These are phyloP conservation scores for Mucor velutinosus DNA, from an alignment of 371 early-diverging fungal genomes.

Conservation along the genomic window DNA sequence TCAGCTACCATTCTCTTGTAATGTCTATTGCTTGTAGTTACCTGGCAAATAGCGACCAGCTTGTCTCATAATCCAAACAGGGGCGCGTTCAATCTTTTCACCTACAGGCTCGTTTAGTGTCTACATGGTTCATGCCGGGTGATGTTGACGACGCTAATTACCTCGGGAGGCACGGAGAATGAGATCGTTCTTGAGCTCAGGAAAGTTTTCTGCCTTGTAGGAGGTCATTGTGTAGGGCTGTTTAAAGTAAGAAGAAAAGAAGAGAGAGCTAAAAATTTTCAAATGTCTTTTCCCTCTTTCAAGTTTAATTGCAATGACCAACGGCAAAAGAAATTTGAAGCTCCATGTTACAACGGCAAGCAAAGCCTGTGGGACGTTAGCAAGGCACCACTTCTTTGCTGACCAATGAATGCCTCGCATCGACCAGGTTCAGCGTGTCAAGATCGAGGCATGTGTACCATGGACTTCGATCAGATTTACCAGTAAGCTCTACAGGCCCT, in stretches of 20 bases:
- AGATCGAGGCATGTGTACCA: neutral
- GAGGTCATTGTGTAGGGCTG: conserved; percentile 4
- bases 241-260: neutral
- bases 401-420: neutral
- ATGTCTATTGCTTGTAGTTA: conserved; percentile 27
- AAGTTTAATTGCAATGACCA: neutral
- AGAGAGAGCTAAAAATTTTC: neutral
- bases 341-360: neutral
- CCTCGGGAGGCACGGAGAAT: conserved; percentile 87
- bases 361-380: neutral
- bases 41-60: conserved; percentile 97
- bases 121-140: neutral
- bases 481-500: too few relatives aligned
- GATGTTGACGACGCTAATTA: conserved; percentile 8
- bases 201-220: conserved; percentile 58
- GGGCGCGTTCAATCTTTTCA: conserved; percentile 85
- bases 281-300: neutral
- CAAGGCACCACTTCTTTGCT: neutral
- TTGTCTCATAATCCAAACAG: conserved; percentile 99
- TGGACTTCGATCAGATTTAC: neutral
- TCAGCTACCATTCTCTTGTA: neutral
- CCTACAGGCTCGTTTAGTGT: conserved; percentile 34
- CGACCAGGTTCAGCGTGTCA: neutral
- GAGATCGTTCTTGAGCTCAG: conserved; percentile 89
- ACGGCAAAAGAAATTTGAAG: neutral